These are phyloP conservation scores for Mytilinidion resinicola DNA, from an alignment of 495 filamentous ascomycete genomes.

Conservation along the genomic window DNA sequence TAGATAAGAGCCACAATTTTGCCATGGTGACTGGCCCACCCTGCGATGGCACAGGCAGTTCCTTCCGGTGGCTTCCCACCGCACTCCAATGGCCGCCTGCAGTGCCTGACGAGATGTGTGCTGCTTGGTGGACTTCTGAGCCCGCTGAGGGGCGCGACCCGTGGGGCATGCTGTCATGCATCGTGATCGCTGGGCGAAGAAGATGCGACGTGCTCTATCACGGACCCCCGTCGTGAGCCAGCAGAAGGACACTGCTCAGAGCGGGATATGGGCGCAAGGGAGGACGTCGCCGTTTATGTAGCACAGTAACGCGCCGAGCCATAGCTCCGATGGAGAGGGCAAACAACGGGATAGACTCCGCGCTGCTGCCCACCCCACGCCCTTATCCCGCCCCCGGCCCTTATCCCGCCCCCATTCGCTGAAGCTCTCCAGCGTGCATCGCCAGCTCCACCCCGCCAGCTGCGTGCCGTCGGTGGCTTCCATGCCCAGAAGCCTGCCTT, in stretches of 20 bases:
- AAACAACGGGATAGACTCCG: not conserved
- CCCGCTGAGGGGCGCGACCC: too few relatives aligned
- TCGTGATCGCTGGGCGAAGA: too few relatives aligned
- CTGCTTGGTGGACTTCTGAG: too few relatives aligned
- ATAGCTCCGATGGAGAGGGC: too few relatives aligned
- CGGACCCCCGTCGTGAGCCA: too few relatives aligned
- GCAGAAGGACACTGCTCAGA: too few relatives aligned
- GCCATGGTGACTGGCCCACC: not conserved
- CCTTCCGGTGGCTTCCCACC: not conserved
- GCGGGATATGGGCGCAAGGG: not conserved
- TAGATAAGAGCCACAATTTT: constrained; percentile 19
- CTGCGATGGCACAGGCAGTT: not conserved
- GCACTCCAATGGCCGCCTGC: not conserved
- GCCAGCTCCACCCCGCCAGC: too few relatives aligned
- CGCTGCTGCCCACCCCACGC: not conserved
- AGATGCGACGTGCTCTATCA: too few relatives aligned
- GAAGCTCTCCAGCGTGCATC: not conserved
- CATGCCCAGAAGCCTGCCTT: too few relatives aligned
- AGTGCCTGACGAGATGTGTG: too few relatives aligned
- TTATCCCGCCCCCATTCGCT: not conserved
- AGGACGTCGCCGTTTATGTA: not conserved
- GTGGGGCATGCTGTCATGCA: too few relatives aligned
- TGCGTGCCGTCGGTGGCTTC: too few relatives aligned
- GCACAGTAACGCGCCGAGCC: not conserved
- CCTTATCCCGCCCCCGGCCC: not conserved